phyloP scores from a whole-genome alignment of 2,329 filamentous ascomycete species.

The Aspergillus novoparasiticus region DNA sequence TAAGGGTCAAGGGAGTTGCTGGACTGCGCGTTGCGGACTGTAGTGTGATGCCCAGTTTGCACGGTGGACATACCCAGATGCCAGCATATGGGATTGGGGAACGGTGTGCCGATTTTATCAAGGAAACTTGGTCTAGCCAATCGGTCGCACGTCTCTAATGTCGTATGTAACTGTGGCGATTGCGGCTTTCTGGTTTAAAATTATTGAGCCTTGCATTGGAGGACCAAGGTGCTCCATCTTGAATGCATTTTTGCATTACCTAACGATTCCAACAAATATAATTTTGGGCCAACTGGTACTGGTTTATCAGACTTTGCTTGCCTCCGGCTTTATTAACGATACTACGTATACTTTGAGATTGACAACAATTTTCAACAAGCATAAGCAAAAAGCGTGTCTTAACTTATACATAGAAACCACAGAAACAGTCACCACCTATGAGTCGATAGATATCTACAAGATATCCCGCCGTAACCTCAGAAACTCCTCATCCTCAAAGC shows the following conservation, averaged over 20 bases:
- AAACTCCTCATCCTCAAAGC: neutral
- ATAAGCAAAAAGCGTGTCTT: neutral
- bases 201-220: neutral
- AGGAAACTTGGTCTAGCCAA: slow-evolving; percentile 33
- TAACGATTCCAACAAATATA: neutral
- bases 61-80: slow-evolving; percentile 59
- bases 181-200: no score
- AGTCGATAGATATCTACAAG: neutral
- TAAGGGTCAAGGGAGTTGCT: slow-evolving; percentile 56
- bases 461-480: neutral
- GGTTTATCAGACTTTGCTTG: neutral
- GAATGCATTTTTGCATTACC: neutral
- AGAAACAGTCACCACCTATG: neutral
- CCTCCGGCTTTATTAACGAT: no score
- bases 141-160: neutral
- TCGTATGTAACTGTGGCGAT: neutral
- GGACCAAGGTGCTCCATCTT: no score
- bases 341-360: no score
- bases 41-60: slow-evolving; percentile 55
- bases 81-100: slow-evolving; percentile 61
- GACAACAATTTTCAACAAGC: neutral
- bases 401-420: neutral
- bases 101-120: slow-evolving; percentile 56
- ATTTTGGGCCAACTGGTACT: neutral
- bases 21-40: slow-evolving; percentile 58